These are phyloP conservation scores for Dioscorea dumetorum DNA, from an alignment of 106 monocot species.

Conservation along the genomic window DNA sequence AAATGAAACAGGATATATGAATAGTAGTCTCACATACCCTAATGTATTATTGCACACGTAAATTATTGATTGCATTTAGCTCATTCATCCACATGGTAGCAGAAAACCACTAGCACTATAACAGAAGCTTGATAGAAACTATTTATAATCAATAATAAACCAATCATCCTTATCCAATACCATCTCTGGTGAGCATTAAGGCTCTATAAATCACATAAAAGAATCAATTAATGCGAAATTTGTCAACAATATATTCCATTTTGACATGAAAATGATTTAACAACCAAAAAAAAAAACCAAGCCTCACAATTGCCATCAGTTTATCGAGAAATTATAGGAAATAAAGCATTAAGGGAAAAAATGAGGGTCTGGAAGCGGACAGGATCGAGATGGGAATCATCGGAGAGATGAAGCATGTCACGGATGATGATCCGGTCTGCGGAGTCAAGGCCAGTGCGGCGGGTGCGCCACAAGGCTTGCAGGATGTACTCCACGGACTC, in stretches of 20 bases:
- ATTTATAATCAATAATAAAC: no score
- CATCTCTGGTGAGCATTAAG: neutral
- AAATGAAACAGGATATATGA: no score
- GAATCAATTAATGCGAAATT: neutral
- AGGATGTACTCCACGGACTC: constrained; percentile 92
- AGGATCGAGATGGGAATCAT: constrained; percentile 71
- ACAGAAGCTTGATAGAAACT: no score
- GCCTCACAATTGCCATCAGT: neutral
- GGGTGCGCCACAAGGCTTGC: constrained; percentile 76
- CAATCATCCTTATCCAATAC: neutral
- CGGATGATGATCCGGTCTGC: constrained; percentile 60
- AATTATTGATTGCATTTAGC: no score
- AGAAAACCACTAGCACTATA: no score
- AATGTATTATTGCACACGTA: no score
- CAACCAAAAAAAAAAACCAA: neutral
- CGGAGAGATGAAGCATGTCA: constrained; percentile 46
- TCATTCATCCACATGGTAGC: no score
- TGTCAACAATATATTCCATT: neutral
- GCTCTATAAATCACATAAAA: neutral
- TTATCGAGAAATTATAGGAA: neutral
- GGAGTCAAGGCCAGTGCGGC: constrained; percentile 78
- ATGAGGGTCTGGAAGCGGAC: constrained; percentile 5
- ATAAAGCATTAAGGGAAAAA: neutral
- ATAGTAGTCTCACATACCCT: no score
- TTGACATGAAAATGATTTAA: neutral